Evolutionary conservation across 2,329 filamentous ascomycete genomes (phyloP).

Genomic region (Penicillium expansum): DNA sequence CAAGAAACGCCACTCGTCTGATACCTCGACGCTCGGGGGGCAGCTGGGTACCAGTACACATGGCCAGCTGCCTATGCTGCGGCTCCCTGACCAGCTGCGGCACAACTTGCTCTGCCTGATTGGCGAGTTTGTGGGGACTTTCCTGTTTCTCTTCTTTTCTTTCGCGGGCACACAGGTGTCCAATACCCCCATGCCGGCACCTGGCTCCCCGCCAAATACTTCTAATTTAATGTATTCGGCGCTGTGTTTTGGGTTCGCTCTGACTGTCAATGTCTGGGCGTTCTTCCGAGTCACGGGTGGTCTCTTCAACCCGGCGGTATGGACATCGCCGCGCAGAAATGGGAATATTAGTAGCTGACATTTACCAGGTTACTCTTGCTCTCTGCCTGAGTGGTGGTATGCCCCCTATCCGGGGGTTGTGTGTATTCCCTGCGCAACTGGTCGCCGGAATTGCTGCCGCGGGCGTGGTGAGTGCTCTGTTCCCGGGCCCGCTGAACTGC

Average conservation of each 20-base stretch:
- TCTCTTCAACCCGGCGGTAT: slow-evolving; percentile 52
- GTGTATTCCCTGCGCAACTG: slow-evolving; percentile 58
- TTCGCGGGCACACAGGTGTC: slow-evolving; percentile 49
- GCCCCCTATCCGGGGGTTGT: slow-evolving; percentile 50
- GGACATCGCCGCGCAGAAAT: slow-evolving; percentile 2
- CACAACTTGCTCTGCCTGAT: slow-evolving; percentile 49
- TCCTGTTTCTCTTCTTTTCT: slow-evolving; percentile 51
- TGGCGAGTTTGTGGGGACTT: slow-evolving; percentile 54
- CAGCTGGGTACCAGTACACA: slow-evolving; percentile 1
- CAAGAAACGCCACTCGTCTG: slow-evolving; percentile 11
- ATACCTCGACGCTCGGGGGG: slow-evolving; percentile 13
- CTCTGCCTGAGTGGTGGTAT: slow-evolving; percentile 60
- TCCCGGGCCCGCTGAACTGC: slow-evolving; percentile 58
- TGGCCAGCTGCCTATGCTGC: slow-evolving; percentile 35
- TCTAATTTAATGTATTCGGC: slow-evolving; percentile 44
- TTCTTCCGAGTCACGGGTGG: slow-evolving; percentile 54
- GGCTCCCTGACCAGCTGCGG: slow-evolving; percentile 35
- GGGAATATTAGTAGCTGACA: neutral
- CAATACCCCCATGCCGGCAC: slow-evolving; percentile 35
- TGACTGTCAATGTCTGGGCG: slow-evolving; percentile 55
- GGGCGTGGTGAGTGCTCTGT: slow-evolving; percentile 55
- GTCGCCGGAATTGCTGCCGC: slow-evolving; percentile 59
- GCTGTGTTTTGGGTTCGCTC: slow-evolving; percentile 46
- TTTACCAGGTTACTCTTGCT: slow-evolving; percentile 53
- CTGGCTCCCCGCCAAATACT: slow-evolving; percentile 36